Evolutionary conservation across 495 filamentous ascomycete genomes (phyloP).

Genomic region (Barbatosphaeria neglecta): DNA sequence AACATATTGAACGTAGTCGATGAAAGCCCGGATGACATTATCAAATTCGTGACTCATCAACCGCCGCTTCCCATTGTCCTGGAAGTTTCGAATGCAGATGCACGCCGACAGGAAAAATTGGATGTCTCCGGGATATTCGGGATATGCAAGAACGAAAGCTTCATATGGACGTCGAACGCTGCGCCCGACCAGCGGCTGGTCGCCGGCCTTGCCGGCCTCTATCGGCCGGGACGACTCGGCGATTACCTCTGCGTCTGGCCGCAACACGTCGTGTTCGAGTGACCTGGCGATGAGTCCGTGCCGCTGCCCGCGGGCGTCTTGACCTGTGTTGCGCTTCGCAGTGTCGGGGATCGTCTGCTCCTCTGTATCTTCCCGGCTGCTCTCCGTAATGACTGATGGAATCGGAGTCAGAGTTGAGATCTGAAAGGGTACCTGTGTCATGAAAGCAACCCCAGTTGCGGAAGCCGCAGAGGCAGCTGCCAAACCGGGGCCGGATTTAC

Average conservation of each 20-base stretch:
- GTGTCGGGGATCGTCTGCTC: background rate
- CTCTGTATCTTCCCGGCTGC: background rate
- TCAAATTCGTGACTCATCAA: slow-evolving; percentile 49
- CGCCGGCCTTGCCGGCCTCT: background rate
- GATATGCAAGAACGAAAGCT: slow-evolving; percentile 45
- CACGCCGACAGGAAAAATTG: slow-evolving; percentile 44
- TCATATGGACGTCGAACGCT: slow-evolving; percentile 23
- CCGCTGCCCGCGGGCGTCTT: background rate
- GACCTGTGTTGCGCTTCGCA: background rate
- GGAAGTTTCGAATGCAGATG: slow-evolving; percentile 39
- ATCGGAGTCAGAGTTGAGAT: background rate
- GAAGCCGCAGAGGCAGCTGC: background rate
- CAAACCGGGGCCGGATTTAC: too few relatives aligned
- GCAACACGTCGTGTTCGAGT: too few relatives aligned
- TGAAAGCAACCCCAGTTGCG: background rate
- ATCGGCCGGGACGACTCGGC: too few relatives aligned
- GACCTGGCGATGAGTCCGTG: too few relatives aligned
- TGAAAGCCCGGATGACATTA: slow-evolving; percentile 49
- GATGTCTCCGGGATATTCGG: slow-evolving; percentile 41
- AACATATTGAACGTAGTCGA: slow-evolving; percentile 32
- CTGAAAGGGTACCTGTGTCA: background rate
- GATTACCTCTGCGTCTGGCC: too few relatives aligned
- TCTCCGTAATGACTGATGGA: background rate
- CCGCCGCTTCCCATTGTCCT: slow-evolving; percentile 14
- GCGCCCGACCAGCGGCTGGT: slow-evolving; percentile 8